Base-by-base conservation (phyloP, 2,329 filamentous ascomycete genomes). In the Fusarium lateritium region DNA sequence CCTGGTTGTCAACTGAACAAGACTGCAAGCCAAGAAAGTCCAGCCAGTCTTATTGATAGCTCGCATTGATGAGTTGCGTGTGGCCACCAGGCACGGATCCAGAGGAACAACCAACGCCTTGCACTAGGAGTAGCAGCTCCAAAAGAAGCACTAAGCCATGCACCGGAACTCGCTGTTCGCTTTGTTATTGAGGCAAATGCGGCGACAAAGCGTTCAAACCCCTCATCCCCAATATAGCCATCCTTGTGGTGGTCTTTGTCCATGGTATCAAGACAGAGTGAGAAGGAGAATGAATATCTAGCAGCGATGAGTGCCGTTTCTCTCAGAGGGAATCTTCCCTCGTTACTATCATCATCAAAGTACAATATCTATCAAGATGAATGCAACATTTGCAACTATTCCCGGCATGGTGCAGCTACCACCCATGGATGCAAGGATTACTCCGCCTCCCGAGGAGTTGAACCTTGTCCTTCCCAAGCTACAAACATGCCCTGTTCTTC, bases 201-300 rank as follows among this genome's bases (percentile, higher is more conserved):
- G 26, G 17, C 34, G 55, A 74, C 73, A 74, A 74, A 75, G 71
- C 71, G 54, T 61, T 52, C 34, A 26, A 45, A 28, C 45, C 42
- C 34, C 46, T 59, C 59, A 31, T 46, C 39, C 47, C 54, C 39
- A 67, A 54, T 56, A 60, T 58, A 60, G 53, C n/a, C 50, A 26
- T 44, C 44, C 34, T 46, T 61, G 34, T 38, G 31, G n/a, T 56
- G 51, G 67, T 52, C 60, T 61, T 66, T 69, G 56, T 60, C 34
- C 42, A 21, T 31, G 6, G 42, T 13, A n/a, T 45, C 40, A 46
- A 26, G 39, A n/a, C 26, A 31, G 14, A 33, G n/a, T 21, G 22
- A 39, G 24, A 15, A 42, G 26, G 38, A 56, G 33, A 54, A 56
- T 56, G 54, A 43, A 70, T 73, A 73, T 69, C 39, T 68, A 72